These are phyloP conservation scores for Posidonia australis DNA, from an alignment of 106 monocot genomes.

Conservation along the genomic window DNA sequence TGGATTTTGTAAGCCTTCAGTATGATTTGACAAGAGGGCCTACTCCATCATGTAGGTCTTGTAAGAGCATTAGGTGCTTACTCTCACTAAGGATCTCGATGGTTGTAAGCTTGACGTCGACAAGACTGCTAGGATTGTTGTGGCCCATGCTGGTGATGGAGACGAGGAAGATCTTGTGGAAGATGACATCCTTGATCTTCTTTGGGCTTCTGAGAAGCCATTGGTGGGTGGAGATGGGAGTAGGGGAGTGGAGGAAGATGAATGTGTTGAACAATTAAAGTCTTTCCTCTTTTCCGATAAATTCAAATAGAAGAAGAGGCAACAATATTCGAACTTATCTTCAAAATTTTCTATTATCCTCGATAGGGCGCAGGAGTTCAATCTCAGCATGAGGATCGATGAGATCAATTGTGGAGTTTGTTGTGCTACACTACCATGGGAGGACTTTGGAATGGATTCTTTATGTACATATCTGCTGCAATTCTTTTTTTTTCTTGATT, in stretches of 20 bases:
- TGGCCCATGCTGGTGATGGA: constrained; percentile 26
- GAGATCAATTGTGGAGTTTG: constrained; percentile 47
- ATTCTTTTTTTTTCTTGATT: background rate
- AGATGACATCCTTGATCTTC: constrained; percentile 93
- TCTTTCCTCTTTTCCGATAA: no score
- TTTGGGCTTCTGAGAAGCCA: constrained; percentile 35
- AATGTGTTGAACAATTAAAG: no score
- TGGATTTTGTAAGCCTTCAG: constrained; percentile 95
- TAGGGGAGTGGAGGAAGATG: no score
- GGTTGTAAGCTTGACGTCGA: constrained; percentile 73
- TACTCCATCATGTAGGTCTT: constrained; percentile 53
- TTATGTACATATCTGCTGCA: constrained; percentile 41
- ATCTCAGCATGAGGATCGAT: constrained; percentile 60
- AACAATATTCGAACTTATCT: no score
- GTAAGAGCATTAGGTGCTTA: constrained; percentile 45
- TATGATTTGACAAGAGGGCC: no score
- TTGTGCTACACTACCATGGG: constrained; percentile 65
- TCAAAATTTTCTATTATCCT: no score
- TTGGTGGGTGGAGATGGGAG: no score
- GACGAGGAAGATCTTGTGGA: constrained; percentile 81
- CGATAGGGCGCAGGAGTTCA: constrained; percentile 59
- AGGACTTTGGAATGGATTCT: constrained; percentile 74
- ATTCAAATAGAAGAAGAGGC: no score
- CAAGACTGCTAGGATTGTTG: constrained; percentile 16
- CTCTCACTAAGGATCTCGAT: constrained; percentile 85